These are phyloP conservation scores for Metschnikowia shivogae DNA, from an alignment of 805 yeast genomes.

Conservation along the genomic window DNA sequence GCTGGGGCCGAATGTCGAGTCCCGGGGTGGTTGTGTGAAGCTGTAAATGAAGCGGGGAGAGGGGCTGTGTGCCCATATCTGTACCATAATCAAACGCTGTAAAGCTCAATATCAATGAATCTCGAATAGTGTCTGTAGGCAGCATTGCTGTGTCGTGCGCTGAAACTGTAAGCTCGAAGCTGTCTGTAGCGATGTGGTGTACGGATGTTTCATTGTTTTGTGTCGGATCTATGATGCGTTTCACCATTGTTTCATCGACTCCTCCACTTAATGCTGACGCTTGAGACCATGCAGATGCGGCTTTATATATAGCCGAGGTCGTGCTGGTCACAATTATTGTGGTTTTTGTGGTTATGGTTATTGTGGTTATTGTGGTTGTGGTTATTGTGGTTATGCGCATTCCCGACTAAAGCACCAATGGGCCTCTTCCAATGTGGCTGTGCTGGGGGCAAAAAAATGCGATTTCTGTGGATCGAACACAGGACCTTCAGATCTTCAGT, in stretches of 20 bases:
- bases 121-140: background rate
- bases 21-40: conserved; percentile 8
- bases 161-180: no score
- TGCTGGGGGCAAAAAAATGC: conserved; percentile 11
- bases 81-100: conserved; percentile 17
- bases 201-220: no score
- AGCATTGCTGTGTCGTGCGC: no score
- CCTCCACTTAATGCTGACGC: no score
- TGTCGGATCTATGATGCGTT: no score
- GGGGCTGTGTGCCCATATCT: conserved; percentile 15
- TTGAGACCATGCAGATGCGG: no score
- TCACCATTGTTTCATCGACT: background rate
- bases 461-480: conserved; percentile 25
- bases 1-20: background rate
- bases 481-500: conserved; percentile 25
- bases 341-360: background rate
- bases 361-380: conserved; percentile 1
- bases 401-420: no score
- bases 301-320: no score
- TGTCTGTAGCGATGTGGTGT: no score
- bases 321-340: background rate
- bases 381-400: background rate
- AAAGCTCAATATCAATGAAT: conserved; percentile 13
- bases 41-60: conserved; percentile 13
- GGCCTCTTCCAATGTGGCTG: no score